Base-by-base conservation (phyloP, 768 basidiomycete genomes). In the Calocybe cyanea region DNA sequence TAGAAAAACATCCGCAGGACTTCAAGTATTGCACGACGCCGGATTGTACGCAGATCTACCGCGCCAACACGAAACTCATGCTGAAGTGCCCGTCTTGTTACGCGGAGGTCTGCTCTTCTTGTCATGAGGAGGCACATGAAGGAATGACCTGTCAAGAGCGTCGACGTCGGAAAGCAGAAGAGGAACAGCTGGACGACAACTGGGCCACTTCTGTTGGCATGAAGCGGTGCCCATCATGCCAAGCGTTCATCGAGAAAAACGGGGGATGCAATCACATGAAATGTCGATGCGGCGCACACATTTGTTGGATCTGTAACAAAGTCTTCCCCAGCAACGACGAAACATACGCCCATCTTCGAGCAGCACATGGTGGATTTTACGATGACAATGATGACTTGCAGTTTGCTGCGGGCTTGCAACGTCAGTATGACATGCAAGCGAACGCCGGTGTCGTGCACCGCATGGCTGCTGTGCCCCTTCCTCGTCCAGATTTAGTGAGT, bases 11-110 rank as follows among this genome's bases (percentile, higher is more conserved):
- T 40, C 70, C 80, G 0, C 64, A 70, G 30, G 77, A 80, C 35
- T 80, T 80, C 57, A 73, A 75, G 43, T 80, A 81, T 50, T 89
- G 87, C 63, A 80, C 78, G 1, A 87, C 84, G 0, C 80, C 87
- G 0, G 85, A 86, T 56, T 89, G 87, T 57, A 69, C 66, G 4
- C 81, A 85, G 52, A 74, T 87, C 3, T 89, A 89, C 62, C 65
- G 72, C 38, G 57, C 58, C 36, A 58, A 61, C 21, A 44, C 51
- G 13, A 44, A 55, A 25, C 47, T 59, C 33, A 47, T 59, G 36
- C 55, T 76, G 53, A 65, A 73, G 43, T 80, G 79, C 46, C 77
- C 77, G 6, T 75, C 77, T 8, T 82, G 80, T 55, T 72, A 77
- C 42, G 57, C 62, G 20, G 56, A 63, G 5, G 67, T 80, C 18